Evolutionary conservation across 23 red algal species (phyloP).

Genomic region (Gracilaria gracilis): DNA sequence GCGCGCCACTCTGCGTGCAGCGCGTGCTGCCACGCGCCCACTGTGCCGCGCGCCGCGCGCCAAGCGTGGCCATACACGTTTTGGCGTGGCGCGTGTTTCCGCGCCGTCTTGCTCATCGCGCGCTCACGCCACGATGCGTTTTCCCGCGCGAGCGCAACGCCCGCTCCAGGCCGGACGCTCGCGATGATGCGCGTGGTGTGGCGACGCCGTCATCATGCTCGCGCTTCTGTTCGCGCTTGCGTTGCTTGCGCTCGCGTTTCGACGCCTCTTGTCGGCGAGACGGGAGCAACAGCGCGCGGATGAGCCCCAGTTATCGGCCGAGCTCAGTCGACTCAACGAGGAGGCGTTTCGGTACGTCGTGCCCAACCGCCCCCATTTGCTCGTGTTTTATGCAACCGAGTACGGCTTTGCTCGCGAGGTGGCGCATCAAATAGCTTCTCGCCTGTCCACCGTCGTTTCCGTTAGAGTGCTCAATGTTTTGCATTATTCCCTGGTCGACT

Average conservation of each 20-base stretch:
- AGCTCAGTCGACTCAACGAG: background rate
- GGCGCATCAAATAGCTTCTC: constrained; percentile 62
- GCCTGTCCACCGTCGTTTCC: background rate
- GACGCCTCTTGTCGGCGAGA: background rate
- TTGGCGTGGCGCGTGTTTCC: background rate
- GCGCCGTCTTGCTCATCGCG: background rate
- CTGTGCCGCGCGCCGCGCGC: background rate
- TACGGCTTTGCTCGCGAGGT: constrained; percentile 96
- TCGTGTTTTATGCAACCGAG: constrained; percentile 96
- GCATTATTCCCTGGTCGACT: constrained; percentile 69
- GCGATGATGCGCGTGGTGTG: too few species aligned
- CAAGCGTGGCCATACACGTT: constrained; percentile 14
- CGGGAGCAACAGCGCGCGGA: background rate
- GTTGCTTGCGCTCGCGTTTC: background rate
- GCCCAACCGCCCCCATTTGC: constrained; percentile 39
- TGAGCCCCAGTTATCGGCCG: background rate
- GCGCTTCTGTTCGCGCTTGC: constrained; percentile 18
- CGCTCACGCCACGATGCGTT: background rate
- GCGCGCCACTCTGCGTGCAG: background rate
- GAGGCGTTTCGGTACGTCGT: background rate
- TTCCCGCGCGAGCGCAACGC: background rate
- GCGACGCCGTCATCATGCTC: background rate
- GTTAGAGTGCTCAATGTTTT: constrained; percentile 69
- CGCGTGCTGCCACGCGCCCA: constrained; percentile 8
- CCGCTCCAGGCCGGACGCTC: background rate